Percentiles rank a stretch among this genome's conserved stretches.
Conservation (phyloP, 2,329 filamentous ascomycete genomes). For the Fusarium acutatum region DNA sequence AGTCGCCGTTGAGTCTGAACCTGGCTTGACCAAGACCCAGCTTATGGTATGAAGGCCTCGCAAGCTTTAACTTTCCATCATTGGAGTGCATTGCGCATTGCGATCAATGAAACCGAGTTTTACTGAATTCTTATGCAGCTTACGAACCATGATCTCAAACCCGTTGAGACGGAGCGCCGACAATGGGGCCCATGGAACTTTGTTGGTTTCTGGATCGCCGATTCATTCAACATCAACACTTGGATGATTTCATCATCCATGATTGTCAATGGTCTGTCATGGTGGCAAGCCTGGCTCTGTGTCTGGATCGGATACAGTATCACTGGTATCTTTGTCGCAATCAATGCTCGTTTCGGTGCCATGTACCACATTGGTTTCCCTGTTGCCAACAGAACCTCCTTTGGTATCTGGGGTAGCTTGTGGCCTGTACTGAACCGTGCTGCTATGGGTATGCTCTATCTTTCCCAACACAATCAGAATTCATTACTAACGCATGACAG, state of each 20-base stretch:
- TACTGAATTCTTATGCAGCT: conserved; percentile 57
- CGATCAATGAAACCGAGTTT: neutral
- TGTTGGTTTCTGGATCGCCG: conserved; percentile 86
- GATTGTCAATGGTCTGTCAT: conserved; percentile 80
- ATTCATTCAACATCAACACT: conserved; percentile 89
- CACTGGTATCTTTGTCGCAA: conserved; percentile 76
- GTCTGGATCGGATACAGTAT: conserved; percentile 88
- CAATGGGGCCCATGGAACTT: conserved; percentile 91
- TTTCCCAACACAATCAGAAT: neutral
- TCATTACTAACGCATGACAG: conserved; percentile 46
- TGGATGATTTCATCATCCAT: conserved; percentile 93
- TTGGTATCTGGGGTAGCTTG: conserved; percentile 87
- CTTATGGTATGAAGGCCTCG: conserved; percentile 68
- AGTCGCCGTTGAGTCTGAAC: conserved; percentile 77
- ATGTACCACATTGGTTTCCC: conserved; percentile 91
- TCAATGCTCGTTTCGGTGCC: conserved; percentile 85
- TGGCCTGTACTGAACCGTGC: conserved; percentile 92
- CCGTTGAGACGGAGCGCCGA: conserved; percentile 80
- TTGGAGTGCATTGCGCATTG: neutral
- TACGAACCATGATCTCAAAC: conserved; percentile 83
- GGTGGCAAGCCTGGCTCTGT: conserved; percentile 93
- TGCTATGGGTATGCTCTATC: conserved; percentile 67
- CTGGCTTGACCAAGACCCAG: conserved; percentile 79
- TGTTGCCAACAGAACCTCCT: conserved; percentile 78
- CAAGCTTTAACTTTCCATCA: neutral